Evolutionary conservation across 805 yeast species (phyloP).

Genomic region (Zygoascus ofunaensis): DNA sequence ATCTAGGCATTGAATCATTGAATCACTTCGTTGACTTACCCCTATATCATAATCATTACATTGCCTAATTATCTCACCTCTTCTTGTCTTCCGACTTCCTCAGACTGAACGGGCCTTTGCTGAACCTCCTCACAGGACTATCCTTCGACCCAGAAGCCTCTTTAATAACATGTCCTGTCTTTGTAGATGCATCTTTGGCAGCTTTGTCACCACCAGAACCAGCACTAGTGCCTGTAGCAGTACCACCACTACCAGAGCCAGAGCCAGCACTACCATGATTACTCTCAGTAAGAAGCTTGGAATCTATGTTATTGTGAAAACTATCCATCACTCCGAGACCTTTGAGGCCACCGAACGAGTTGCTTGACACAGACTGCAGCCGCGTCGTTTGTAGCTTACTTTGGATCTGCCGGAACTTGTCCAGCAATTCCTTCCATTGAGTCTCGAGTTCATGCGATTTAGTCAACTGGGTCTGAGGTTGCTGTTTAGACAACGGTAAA

Average conservation of each 20-base stretch:
- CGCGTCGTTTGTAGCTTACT: conserved; percentile 16
- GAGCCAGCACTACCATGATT: not conserved
- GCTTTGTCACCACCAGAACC: not conserved
- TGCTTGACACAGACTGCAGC: not conserved
- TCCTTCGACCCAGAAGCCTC: not conserved
- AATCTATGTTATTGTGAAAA: no score
- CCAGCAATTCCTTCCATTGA: conserved; percentile 37
- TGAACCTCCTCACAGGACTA: not conserved
- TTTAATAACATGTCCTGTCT: not conserved
- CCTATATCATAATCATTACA: no score
- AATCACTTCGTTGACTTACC: no score
- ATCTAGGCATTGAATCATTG: no score
- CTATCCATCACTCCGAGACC: no score
- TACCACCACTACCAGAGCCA: not conserved
- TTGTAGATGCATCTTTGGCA: not conserved
- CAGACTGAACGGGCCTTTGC: not conserved
- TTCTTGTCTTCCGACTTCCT: not conserved
- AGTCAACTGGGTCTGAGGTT: conserved; percentile 2
- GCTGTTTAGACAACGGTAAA: conserved; percentile 14
- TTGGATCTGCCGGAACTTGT: conserved; percentile 43
- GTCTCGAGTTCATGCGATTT: conserved; percentile 19
- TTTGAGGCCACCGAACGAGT: no score
- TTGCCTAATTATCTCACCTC: no score
- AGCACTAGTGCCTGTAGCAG: not conserved
- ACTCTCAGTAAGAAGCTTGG: no score